Evolutionary conservation across 495 filamentous ascomycete species (phyloP).

Genomic region (Lentithecium fluviatile): DNA sequence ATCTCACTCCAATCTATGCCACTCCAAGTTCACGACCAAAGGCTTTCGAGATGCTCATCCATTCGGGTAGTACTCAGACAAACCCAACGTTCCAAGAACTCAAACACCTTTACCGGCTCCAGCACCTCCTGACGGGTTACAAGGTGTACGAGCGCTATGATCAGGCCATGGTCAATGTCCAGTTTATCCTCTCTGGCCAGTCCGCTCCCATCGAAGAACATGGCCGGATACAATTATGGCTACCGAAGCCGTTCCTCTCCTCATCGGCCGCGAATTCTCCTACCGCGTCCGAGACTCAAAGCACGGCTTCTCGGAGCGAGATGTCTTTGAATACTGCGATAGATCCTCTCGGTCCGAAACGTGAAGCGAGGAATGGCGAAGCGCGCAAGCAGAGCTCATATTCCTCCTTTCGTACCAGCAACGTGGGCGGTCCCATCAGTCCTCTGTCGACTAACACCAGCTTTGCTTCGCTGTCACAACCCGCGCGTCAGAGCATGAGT

Average conservation of each 20-base stretch:
- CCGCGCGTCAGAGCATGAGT: too few relatives aligned
- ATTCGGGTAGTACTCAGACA: background rate
- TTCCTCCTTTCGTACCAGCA: too few relatives aligned
- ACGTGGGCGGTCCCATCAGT: too few relatives aligned
- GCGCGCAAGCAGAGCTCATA: too few relatives aligned
- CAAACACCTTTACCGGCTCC: background rate
- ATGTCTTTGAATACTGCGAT: too few relatives aligned
- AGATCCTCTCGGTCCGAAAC: too few relatives aligned
- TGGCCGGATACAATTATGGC: constrained; percentile 5
- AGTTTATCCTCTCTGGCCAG: background rate
- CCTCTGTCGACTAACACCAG: too few relatives aligned
- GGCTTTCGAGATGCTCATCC: background rate
- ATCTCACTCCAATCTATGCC: background rate
- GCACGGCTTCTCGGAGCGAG: too few relatives aligned
- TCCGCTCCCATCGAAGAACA: background rate
- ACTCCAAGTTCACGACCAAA: background rate
- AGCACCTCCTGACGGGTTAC: constrained; percentile 9
- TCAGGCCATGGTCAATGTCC: constrained; percentile 1
- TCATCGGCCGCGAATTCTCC: background rate
- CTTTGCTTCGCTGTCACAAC: too few relatives aligned
- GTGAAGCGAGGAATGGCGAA: too few relatives aligned
- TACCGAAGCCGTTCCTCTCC: background rate
- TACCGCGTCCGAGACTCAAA: background rate
- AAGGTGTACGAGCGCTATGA: constrained; percentile 11
- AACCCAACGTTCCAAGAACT: background rate